phyloP scores from a whole-genome alignment of 2,329 filamentous ascomycete genomes.

The Drechmeria coniospora region DNA sequence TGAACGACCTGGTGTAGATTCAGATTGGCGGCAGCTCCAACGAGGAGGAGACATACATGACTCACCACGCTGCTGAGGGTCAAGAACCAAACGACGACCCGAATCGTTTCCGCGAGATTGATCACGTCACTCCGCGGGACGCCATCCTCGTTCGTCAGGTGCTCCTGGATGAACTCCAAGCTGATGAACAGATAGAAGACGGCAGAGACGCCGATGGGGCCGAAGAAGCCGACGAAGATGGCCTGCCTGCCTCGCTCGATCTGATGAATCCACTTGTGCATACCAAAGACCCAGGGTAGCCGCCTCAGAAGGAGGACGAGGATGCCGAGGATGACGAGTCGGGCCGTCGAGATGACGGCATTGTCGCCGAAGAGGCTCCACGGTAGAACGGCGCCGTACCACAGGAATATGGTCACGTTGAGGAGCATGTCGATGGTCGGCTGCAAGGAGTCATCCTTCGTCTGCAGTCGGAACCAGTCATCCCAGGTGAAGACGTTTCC shows the following conservation, averaged over 20 bases:
- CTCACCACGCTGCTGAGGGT: conserved; percentile 68
- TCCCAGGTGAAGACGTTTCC: conserved; percentile 88
- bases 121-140: conserved; percentile 48
- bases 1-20: conserved; percentile 42
- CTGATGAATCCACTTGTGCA: conserved; percentile 65
- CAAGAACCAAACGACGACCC: conserved; percentile 74
- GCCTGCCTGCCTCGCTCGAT: conserved; percentile 63
- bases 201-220: conserved; percentile 79
- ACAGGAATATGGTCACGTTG: conserved; percentile 78
- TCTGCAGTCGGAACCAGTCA: conserved; percentile 85
- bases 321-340: conserved; percentile 58
- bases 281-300: conserved; percentile 56
- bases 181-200: conserved; percentile 80
- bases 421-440: conserved; percentile 91
- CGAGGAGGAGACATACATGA: conserved; percentile 5
- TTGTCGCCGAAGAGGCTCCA: conserved; percentile 58
- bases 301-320: conserved; percentile 64
- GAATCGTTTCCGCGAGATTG: conserved; percentile 48
- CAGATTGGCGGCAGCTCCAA: neutral
- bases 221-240: conserved; percentile 82
- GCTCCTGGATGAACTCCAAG: conserved; percentile 51
- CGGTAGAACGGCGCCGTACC: conserved; percentile 75
- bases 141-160: conserved; percentile 39
- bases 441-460: conserved; percentile 79
- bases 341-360: conserved; percentile 54